A percentile compares a stretch with the other conserved stretches of the same genome.
phyloP scores from a whole-genome alignment of 495 filamentous ascomycete species.

The Copromyces sp. region DNA sequence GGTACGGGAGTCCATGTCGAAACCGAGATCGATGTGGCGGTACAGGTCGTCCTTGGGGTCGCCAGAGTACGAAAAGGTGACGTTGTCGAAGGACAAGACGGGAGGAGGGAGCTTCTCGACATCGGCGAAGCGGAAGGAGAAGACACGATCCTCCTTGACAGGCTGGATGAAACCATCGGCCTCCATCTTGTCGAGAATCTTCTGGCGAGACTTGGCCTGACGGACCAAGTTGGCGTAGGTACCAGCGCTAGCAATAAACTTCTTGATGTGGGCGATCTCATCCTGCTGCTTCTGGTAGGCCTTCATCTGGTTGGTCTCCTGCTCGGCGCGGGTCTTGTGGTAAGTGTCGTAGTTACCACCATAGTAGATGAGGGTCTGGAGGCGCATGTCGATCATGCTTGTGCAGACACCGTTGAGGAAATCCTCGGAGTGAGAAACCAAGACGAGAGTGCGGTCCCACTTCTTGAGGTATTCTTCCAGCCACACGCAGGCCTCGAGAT shows the following conservation, averaged over 20 bases:
- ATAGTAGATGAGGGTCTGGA: slow-evolving; percentile 88
- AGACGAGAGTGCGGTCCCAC: slow-evolving; percentile 94
- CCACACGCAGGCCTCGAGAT: slow-evolving; percentile 99
- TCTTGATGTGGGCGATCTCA: slow-evolving; percentile 99
- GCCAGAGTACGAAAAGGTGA: slow-evolving; percentile 96
- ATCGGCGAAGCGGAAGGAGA: slow-evolving; percentile 97
- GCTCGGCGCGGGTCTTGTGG: slow-evolving; percentile 85
- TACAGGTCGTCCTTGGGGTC: slow-evolving; percentile 84
- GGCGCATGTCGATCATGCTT: slow-evolving; percentile 96
- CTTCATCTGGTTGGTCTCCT: slow-evolving; percentile 97
- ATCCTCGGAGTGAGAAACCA: slow-evolving; percentile 96
- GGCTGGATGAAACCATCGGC: slow-evolving; percentile 96
- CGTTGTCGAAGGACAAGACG: slow-evolving; percentile 90
- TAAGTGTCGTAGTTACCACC: slow-evolving; percentile 99
- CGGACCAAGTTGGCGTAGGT: slow-evolving; percentile 98
- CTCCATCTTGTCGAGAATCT: slow-evolving; percentile 99
- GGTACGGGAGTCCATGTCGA: slow-evolving; percentile 98
- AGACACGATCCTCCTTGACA: slow-evolving; percentile 75
- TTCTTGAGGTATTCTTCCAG: slow-evolving; percentile 99
- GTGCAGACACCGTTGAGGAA: slow-evolving; percentile 99
- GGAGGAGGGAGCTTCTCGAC: slow-evolving; percentile 97
- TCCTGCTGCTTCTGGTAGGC: slow-evolving; percentile 99
- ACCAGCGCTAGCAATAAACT: slow-evolving; percentile 99
- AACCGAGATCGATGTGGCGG: slow-evolving; percentile 91
- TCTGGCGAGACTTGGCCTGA: slow-evolving; percentile 97